A percentile compares a stretch with the other conserved stretches of the same genome.
Conservation (phyloP, 768 basidiomycete species). For the Termitomyces sp. region DNA sequence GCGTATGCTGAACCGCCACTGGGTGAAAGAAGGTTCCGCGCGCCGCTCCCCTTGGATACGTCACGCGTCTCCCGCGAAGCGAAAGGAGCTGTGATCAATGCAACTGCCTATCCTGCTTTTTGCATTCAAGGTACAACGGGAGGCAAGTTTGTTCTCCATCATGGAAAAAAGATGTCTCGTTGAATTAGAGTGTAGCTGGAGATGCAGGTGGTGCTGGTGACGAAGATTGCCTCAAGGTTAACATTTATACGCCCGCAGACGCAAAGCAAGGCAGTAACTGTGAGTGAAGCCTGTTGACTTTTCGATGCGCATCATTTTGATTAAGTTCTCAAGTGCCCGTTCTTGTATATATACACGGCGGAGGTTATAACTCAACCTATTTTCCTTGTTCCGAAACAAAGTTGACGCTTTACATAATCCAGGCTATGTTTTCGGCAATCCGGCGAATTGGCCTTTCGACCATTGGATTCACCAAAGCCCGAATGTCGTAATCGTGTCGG, state of each 20-base stretch:
- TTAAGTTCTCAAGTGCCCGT: constrained; percentile 36
- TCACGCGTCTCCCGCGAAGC: constrained; percentile 33
- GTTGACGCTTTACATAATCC: not conserved
- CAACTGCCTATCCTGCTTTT: constrained; percentile 50
- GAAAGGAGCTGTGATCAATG: constrained; percentile 42
- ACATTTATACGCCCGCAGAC: constrained; percentile 55
- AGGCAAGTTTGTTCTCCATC: constrained; percentile 25
- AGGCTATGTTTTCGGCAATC: constrained; percentile 61
- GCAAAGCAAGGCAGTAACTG: constrained; percentile 43
- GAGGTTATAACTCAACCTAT: constrained; percentile 25
- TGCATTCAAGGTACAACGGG: constrained; percentile 58
- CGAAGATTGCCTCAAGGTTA: constrained; percentile 67
- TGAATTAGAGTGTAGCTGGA: constrained; percentile 29
- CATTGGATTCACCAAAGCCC: constrained; percentile 62
- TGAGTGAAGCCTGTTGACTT: constrained; percentile 25
- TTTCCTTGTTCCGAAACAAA: not conserved
- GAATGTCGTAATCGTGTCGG: constrained; percentile 59
- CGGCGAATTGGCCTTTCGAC: constrained; percentile 64
- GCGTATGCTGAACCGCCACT: constrained; percentile 60
- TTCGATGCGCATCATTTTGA: not conserved
- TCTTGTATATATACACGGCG: constrained; percentile 48
- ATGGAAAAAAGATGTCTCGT: not conserved
- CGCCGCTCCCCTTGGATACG: constrained; percentile 50
- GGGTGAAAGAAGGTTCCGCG: constrained; percentile 48
- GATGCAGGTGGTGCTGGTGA: constrained; percentile 63